A percentile compares a stretch with the other conserved stretches of the same genome.
phyloP scores from a whole-genome alignment of 805 yeast genomes.

The Barnettozyma sp. region DNA sequence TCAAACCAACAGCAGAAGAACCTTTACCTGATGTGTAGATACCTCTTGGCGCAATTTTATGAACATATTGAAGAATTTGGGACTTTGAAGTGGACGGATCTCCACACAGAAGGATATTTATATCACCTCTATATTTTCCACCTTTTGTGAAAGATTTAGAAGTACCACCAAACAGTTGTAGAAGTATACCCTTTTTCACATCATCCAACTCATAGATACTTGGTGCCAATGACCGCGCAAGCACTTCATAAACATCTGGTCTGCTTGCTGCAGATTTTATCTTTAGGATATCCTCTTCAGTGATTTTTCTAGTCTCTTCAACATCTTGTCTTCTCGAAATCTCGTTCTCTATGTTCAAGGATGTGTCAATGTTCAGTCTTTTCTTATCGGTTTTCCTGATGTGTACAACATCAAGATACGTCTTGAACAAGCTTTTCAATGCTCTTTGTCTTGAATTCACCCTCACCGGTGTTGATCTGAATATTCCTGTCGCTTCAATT shows the following conservation, averaged over 20 bases:
- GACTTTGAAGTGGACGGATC: conserved; percentile 98
- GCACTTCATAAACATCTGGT: conserved; percentile 74
- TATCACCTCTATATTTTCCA: conserved; percentile 94
- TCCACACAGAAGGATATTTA: conserved; percentile 87
- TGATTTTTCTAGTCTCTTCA: conserved; percentile 64
- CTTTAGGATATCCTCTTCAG: conserved; percentile 60
- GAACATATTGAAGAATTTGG: conserved; percentile 89
- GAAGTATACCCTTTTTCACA: conserved; percentile 87
- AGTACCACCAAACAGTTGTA: conserved; percentile 94
- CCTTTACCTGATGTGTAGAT: conserved; percentile 98
- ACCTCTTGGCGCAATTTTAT: conserved; percentile 96
- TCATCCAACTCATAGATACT: conserved; percentile 94
- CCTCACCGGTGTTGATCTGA: conserved; percentile 87
- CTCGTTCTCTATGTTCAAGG: conserved; percentile 46
- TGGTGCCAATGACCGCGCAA: conserved; percentile 94
- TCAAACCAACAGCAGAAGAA: conserved; percentile 97
- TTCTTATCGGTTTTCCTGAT: conserved; percentile 78
- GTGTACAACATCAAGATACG: conserved; percentile 91
- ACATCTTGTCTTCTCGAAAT: conserved; percentile 58
- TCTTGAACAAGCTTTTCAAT: conserved; percentile 77
- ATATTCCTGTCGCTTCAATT: conserved; percentile 90
- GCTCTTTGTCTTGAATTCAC: conserved; percentile 81
- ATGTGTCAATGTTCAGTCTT: conserved; percentile 71
- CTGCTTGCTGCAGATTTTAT: conserved; percentile 59
- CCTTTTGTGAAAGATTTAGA: conserved; percentile 84